These are phyloP conservation scores for Komagataella phaffii DNA, from an alignment of 805 yeast genomes.

Conservation along the genomic window DNA sequence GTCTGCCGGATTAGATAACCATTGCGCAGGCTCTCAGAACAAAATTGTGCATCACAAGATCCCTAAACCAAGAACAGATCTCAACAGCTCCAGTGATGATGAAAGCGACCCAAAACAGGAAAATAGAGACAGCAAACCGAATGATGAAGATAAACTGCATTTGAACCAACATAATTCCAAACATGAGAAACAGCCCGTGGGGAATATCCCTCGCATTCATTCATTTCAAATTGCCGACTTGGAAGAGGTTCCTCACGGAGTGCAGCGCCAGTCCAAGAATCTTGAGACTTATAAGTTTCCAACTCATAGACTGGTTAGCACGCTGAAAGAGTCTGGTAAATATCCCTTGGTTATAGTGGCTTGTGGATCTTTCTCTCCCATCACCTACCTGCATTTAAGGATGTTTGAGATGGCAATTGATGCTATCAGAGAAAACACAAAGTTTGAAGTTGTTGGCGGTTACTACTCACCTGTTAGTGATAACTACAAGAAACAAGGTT, in stretches of 20 bases:
- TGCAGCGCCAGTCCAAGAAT: slow-evolving; percentile 71
- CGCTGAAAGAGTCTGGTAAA: slow-evolving; percentile 60
- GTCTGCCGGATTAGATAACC: not conserved
- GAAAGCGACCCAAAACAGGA: not conserved
- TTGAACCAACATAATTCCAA: not conserved
- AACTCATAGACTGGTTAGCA: slow-evolving; percentile 66
- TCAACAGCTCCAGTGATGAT: not conserved
- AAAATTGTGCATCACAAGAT: not conserved
- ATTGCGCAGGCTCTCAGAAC: not conserved
- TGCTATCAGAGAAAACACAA: slow-evolving; percentile 78
- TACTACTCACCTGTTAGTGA: slow-evolving; percentile 92
- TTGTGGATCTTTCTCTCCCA: slow-evolving; percentile 94
- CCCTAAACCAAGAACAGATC: not conserved
- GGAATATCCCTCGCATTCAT: slow-evolving; percentile 28
- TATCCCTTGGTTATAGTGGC: slow-evolving; percentile 90
- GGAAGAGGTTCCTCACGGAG: slow-evolving; percentile 95
- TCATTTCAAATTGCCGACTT: slow-evolving; percentile 74
- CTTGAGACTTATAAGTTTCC: slow-evolving; percentile 72
- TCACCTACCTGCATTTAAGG: slow-evolving; percentile 85
- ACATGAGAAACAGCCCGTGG: not conserved
- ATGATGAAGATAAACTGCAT: not conserved
- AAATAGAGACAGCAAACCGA: not conserved
- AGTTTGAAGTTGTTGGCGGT: slow-evolving; percentile 94
- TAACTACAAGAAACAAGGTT: slow-evolving; percentile 84
- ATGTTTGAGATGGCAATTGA: slow-evolving; percentile 99